Evolutionary conservation across 306 rosid species (phyloP), one percentile per base, ranked within the genome.

Genomic region (Prunus salicina): DNA sequence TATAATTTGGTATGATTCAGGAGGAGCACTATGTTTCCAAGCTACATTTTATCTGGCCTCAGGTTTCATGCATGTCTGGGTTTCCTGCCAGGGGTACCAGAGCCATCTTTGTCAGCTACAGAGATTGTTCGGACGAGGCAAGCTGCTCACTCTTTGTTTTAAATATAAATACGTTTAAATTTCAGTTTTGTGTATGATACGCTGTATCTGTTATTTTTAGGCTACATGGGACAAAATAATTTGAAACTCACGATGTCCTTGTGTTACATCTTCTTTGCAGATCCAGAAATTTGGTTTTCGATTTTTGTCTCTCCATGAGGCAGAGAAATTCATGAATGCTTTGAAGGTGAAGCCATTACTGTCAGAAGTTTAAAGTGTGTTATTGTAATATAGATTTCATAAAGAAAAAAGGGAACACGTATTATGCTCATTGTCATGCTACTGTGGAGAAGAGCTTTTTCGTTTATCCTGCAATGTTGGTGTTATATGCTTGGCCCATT

Each of bases 41-140:
- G 84, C 86, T 95, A 83, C 86, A 82, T 74, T 88, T 92, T 70
- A 51, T 91, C 8, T 95, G 98, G 98, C 98, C 98, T 72, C 97
- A 92, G 74, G 91, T 88, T 12, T 86, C 92, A 16, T 95, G 98
- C 67, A 71, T 84, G 55, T 79, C 96, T 60, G 97, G 93, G 67
- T 90, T 80, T 86, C 96, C 97, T 67, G 82, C 91, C 28, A 85
- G 96, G 75, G 97, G 97, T 11, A 84, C 88, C 74, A 88, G 87
- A 89, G 81, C 89, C 11, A 79, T 90, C 52, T 69, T 95, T 52
- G 92, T 77, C 66, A 88, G 91, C 83, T 95, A 88, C 81, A 84
- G 77, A 80, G 97, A 95, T 81, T 69, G 82, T 58, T 20, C 30
- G 10, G 88, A 87, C 69, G 72, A 88, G 93, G 98, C 73, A 83